Percentiles rank a stretch among this genome's conserved stretches.
These are phyloP conservation scores for Didymella exigua DNA, from an alignment of 2,329 filamentous ascomycete species.

Conservation along the genomic window DNA sequence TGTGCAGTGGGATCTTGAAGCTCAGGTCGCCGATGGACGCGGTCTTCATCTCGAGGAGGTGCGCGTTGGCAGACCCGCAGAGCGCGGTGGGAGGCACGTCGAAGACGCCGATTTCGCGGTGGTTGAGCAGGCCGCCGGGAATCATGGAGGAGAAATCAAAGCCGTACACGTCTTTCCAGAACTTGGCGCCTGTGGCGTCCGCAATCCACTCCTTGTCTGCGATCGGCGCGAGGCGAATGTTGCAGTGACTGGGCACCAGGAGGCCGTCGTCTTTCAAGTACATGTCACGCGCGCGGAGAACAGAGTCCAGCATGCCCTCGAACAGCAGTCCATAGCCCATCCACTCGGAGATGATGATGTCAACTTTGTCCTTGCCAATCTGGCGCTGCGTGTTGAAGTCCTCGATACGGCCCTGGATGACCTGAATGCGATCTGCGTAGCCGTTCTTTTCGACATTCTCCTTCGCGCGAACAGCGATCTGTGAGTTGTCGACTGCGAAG, in stretches of 20 bases:
- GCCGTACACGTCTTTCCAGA: conserved; percentile 92
- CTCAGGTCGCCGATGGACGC: conserved; percentile 73
- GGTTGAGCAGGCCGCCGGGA: conserved; percentile 78
- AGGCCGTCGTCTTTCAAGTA: conserved; percentile 82
- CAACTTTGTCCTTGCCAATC: conserved; percentile 64
- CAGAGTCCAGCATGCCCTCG: conserved; percentile 94
- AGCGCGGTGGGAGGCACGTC: conserved; percentile 38
- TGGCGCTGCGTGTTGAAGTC: conserved; percentile 72
- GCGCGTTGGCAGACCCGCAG: conserved; percentile 66
- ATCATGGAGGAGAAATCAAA: conserved; percentile 96
- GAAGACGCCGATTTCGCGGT: conserved; percentile 42
- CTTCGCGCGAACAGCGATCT: conserved; percentile 84
- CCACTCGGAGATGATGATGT: conserved; percentile 97
- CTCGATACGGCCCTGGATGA: conserved; percentile 84
- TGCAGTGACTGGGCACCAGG: conserved; percentile 85
- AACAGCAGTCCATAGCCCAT: conserved; percentile 96
- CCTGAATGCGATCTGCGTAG: conserved; percentile 75
- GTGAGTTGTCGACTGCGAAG: conserved; percentile 89
- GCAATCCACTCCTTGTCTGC: conserved; percentile 77
- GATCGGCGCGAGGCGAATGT: conserved; percentile 80
- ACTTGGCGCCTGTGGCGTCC: conserved; percentile 70
- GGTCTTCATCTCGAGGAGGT: conserved; percentile 76
- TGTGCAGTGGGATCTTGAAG: conserved; percentile 73
- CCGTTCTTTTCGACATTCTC: conserved; percentile 85
- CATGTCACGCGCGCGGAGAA: conserved; percentile 84